Evolutionary conservation across 176 grass and related monocot species (phyloP), one percentile per base, ranked within the genome.

Genomic region (Ensete ventricosum): DNA sequence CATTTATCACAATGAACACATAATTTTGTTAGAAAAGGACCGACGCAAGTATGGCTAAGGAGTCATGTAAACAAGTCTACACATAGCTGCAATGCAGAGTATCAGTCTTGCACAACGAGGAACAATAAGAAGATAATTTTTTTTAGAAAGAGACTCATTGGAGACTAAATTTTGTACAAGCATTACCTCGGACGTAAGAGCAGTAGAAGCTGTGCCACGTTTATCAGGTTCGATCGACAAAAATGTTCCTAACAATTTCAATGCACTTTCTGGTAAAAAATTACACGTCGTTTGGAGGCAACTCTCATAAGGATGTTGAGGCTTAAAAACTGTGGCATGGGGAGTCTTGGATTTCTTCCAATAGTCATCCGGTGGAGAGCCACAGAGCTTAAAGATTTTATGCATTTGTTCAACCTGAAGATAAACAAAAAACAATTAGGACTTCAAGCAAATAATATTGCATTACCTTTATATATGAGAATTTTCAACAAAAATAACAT

Each of bases 361-460:
- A 84, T 85, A 99, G 3, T 67, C 77, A 4, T 93, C 95, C 1
- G 81, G 52, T 73, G 91, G 95, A 20, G 91, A 94, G 34, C 95
- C 95, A 50, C 91, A 99, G 54, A 99, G 87, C 81, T 99, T 99
- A 80, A 99, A 99, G 76, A 99, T 94, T 74, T 82, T 87, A 82
- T 99, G 90, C 59, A 99, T 94, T 88, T 99, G 95, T 80, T 99
- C 95, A 0, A 94, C 82, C 85, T 87, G 76, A 17, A 58, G 9
- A 53, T 14, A 8, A 59, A 60, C 19, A n/a, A 7, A 19, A 60
- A 51, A 0, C 1, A 52, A 20, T 12, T 9, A 65, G 0, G 6
- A 22, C 63, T 14, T 26, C 3, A 25, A 65, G 11, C 6, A 65
- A 70, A 50, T 50, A 7, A 22, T 2, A 55, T 54, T 14, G 10